Base-by-base conservation (phyloP, 2,329 filamentous ascomycete genomes). In the Calonectria pauciramosa region DNA sequence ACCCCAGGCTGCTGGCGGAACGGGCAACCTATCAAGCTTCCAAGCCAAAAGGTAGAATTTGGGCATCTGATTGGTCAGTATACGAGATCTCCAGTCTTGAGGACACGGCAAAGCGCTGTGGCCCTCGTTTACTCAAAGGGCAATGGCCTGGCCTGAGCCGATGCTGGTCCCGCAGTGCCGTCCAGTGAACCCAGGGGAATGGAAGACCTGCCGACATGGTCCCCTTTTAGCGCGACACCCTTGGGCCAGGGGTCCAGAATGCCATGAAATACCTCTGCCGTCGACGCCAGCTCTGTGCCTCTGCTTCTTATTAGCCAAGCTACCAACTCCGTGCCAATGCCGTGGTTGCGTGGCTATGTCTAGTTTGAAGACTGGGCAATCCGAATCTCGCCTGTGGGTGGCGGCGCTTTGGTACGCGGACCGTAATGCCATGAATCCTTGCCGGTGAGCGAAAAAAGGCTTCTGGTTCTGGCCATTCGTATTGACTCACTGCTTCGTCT, bases 1-100 rank as follows among this genome's bases (percentile, higher is more conserved):
- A 72, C 73, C 76, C 72, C 68, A 78, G 75, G 74, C 71, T 76
- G 68, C 66, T 79, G 76, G 75, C 76, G 63, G 71, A 71, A 77
- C 60, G 67, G 70, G 34, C 56, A 70, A 60, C 41, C 70, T 71
- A 70, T 68, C 60, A 69, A 49, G 75, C 72, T 74, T 68, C 34
- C 67, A 71, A 75, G 75, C 60, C 68, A 51, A 75, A 73, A 64
- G 41, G 38, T 28, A n/a, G 18, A 66, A 51, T 49, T 32, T 64
- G 28, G 54, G 36, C 52, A 66, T 30, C 52, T 56, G 70, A 73
- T 80, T 79, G 68, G 77, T 30, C 68, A 32, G 20, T 65, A 63
- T 70, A 73, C 73, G 74, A 75, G 70, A 69, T 71, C 68, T 18
- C 68, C 67, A 38, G 67, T 73, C 63, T 74, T 64, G 64, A 36